A percentile compares a stretch with the other conserved stretches of the same genome.
Conservation (phyloP, 345 rosid genomes). For the Garcia nutans region DNA sequence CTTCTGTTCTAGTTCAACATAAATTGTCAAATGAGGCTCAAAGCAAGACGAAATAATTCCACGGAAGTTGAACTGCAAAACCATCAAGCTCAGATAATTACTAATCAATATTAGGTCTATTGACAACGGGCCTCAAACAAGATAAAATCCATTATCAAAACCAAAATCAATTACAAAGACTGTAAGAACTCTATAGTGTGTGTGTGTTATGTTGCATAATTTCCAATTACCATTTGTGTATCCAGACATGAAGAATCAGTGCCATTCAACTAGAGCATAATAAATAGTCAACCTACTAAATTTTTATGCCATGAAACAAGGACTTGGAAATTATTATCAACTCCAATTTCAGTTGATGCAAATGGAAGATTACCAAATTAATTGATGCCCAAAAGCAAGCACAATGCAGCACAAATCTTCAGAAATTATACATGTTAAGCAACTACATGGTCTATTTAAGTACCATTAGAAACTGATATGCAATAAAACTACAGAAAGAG, state of each 20-base stretch:
- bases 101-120: constrained; percentile 7
- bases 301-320: neutral
- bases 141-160: neutral
- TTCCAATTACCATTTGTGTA: neutral
- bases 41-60: constrained; percentile 97
- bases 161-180: neutral
- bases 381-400: constrained; percentile 1
- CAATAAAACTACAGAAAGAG: constrained; percentile 10
- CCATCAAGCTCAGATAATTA: constrained; percentile 16
- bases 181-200: neutral
- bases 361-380: neutral
- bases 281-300: neutral
- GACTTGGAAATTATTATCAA: constrained; percentile 4
- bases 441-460: neutral
- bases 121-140: constrained; percentile 14
- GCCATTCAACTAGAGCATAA: neutral
- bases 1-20: constrained; percentile 92
- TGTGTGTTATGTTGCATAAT: no score
- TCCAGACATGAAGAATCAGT: neutral
- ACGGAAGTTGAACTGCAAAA: constrained; percentile 91
- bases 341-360: neutral
- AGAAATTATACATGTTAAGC: neutral
- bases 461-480: neutral
- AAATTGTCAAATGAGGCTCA: constrained; percentile 86
- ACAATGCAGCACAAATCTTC: neutral